phyloP scores from a whole-genome alignment of 306 rosid genomes.

The Castanea crenata region DNA sequence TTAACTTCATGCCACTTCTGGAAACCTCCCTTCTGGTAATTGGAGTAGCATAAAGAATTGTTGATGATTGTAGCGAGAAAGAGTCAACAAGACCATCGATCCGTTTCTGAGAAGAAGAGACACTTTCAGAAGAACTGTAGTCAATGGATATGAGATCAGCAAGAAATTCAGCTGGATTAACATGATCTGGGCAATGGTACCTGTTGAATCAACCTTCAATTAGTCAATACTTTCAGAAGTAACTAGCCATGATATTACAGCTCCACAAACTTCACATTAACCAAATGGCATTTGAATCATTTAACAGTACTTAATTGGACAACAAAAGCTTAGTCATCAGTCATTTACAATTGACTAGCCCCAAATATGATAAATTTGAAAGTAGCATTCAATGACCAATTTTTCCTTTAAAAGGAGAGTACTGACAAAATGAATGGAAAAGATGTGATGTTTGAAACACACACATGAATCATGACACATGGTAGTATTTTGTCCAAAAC shows the following conservation, averaged over 20 bases:
- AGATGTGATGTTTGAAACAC: not conserved
- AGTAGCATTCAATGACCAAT: not conserved
- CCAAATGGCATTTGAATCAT: conserved; percentile 7
- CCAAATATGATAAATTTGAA: not conserved
- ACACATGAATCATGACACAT: not conserved
- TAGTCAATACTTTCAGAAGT: conserved; percentile 25
- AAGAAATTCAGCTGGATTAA: conserved; percentile 88
- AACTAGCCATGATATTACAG: conserved; percentile 7
- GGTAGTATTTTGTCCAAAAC: not conserved
- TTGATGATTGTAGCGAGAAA: conserved; percentile 55
- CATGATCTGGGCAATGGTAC: conserved; percentile 80
- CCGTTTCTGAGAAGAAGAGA: conserved; percentile 71
- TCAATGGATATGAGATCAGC: conserved; percentile 96
- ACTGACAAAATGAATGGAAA: not conserved
- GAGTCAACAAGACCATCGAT: conserved; percentile 80
- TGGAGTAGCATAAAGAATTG: conserved; percentile 71
- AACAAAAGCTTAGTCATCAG: conserved; percentile 16
- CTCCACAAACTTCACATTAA: not conserved
- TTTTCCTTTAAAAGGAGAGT: not conserved
- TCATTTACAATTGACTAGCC: not conserved
- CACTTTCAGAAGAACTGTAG: conserved; percentile 87
- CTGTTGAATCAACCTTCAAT: conserved; percentile 46
- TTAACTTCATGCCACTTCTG: conserved; percentile 31
- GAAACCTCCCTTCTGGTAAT: conserved; percentile 47
- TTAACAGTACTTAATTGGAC: conserved; percentile 6